Evolutionary conservation across 768 basidiomycete genomes (phyloP).

Genomic region (Boletus reticulatus): DNA sequence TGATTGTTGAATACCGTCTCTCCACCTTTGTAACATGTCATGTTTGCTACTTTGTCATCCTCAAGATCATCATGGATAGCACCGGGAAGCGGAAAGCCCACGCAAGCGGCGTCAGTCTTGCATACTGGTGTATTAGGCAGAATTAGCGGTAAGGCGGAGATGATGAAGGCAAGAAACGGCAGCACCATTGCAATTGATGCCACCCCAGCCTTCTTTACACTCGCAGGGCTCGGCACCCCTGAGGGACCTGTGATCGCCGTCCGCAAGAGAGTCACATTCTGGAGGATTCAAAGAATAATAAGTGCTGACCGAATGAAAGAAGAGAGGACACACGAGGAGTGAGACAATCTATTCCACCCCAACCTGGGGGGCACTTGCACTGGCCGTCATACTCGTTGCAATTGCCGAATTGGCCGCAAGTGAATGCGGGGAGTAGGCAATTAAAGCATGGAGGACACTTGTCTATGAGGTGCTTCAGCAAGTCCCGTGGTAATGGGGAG

Average conservation of each 20-base stretch:
- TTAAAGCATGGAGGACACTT: constrained; percentile 93
- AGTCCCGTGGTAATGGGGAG: too few relatives aligned
- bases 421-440: constrained; percentile 88
- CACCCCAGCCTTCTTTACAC: constrained; percentile 93
- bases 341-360: constrained; percentile 95
- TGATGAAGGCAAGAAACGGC: not conserved
- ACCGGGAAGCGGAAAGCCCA: constrained; percentile 67
- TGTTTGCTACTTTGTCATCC: constrained; percentile 49
- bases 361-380: constrained; percentile 96
- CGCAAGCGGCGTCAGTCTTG: constrained; percentile 75
- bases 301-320: constrained; percentile 3
- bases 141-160: not conserved
- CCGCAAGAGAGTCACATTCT: constrained; percentile 95
- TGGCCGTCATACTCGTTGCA: constrained; percentile 94
- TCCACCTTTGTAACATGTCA: constrained; percentile 95
- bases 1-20: constrained; percentile 93
- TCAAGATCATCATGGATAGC: constrained; percentile 37
- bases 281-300: not conserved
- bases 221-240: constrained; percentile 77
- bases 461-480: constrained; percentile 29
- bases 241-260: constrained; percentile 81
- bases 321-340: constrained; percentile 68
- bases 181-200: constrained; percentile 96
- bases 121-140: constrained; percentile 60
- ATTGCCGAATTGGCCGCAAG: constrained; percentile 87